Base-by-base conservation (phyloP, 805 yeast genomes). In the Hanseniaspora mollemarum region DNA sequence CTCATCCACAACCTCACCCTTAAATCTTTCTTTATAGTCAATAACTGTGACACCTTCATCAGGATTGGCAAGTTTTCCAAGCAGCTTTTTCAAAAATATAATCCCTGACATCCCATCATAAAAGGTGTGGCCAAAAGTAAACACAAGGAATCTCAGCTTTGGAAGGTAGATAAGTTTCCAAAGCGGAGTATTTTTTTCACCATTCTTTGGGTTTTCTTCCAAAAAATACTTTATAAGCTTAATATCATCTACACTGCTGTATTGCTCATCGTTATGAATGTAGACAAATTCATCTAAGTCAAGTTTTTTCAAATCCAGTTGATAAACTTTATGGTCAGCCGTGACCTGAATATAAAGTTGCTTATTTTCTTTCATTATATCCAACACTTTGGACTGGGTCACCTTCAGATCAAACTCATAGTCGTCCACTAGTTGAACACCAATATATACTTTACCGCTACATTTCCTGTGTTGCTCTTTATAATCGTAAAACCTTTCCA, bases 101-200 rank as follows among this genome's bases (percentile, higher is more conserved):
- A 35, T 37, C 3, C 50, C 50, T 5, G 53, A 51, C 19, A 51
- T 40, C 5, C 53, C 53, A 28, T 51, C 53, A 8, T 38, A 40
- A 4, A 51, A 45, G 13, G 46, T 38, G 13, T 51, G 53, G 4
- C 48, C 53, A 43, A 37, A 51, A 22, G 40, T 51, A 22, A 51
- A 51, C 2, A 51, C 42, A 10, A 50, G 16, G 25, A 31, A 50
- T 9, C 39, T 43, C 18, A 28, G 29, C 25, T 50, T 50, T 16
- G 40, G 28, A 15, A 50, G 29, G 26, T 38, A 50, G 19, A 50
- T 22, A 19, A 46, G 31, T 26, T 37, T 43, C 53, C 53, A 50
- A 12, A 50, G 21, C 0, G 49, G 49, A 9, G 13, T 7, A 10
- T 50, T 29, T 8, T n/a, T 3, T 8, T 29, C 25, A 7, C 45